Percentiles rank a stretch among this genome's conserved stretches.
Evolutionary conservation across 176 grass and related monocot species (phyloP).

Genomic region (Dendrocalamus sinicus): DNA sequence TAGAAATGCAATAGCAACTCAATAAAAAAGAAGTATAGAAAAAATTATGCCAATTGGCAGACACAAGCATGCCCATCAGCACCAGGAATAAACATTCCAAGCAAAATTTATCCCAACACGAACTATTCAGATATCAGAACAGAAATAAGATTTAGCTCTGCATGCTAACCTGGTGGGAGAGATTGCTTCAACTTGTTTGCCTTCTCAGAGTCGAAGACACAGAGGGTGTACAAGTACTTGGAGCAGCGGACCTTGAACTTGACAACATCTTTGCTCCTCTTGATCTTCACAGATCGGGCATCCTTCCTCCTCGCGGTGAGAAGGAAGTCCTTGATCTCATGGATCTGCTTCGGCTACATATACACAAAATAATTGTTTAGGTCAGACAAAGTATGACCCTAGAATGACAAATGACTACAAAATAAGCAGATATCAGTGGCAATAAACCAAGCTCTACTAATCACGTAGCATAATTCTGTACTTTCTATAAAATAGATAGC

Average conservation of each 20-base stretch:
- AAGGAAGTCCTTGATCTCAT: constrained; percentile 88
- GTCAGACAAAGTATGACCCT: background rate
- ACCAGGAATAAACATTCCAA: background rate
- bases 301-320: constrained; percentile 81
- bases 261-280: constrained; percentile 74
- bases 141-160: background rate
- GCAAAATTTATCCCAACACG: background rate
- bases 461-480: background rate
- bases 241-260: constrained; percentile 86
- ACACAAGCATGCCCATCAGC: background rate
- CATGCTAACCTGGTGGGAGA: constrained; percentile 62
- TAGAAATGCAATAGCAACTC: background rate
- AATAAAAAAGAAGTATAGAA: background rate
- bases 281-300: constrained; percentile 77
- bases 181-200: constrained; percentile 81
- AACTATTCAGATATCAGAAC: background rate
- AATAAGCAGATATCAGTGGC: background rate
- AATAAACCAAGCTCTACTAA: background rate
- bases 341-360: constrained; percentile 77
- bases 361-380: background rate
- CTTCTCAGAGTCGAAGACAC: constrained; percentile 69
- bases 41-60: background rate
- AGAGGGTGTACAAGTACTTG: constrained; percentile 82
- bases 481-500: background rate
- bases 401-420: background rate